Base-by-base conservation (phyloP, 768 basidiomycete species). In the Gymnopilus junonius region DNA sequence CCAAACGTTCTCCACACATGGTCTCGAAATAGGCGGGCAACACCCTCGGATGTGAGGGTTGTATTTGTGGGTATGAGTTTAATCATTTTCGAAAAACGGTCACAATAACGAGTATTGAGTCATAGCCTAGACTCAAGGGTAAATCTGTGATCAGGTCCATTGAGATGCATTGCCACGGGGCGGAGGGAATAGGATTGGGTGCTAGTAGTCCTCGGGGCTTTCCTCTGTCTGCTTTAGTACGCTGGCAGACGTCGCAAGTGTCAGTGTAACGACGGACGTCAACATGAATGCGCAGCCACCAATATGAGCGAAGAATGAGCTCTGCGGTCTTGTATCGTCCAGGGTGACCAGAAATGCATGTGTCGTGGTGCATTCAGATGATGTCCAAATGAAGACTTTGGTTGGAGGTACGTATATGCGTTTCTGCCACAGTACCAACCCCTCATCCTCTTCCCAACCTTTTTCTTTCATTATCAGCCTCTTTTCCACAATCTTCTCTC, bases 301-400 rank as follows among this genome's bases (percentile, higher is more conserved):
- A 37, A 37, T 37, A 37, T 78, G 74, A 56, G 80, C 70, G 2
- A 74, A 72, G 58, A 70, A 61, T 34, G 80, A 37, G 37, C 17
- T 37, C 37, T 37, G 37, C 37, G 3, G 37, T 37, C 37, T 37
- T 69, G 29, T 50, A 50, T 29, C 46, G 46, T 31, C 46, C 46
- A 25, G 46, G 46, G 29, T 27, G 46, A 21, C 46, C 46, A 14
- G 46, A 25, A 27, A 31, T 21, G 14, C 12, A 50, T 25, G 46
- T 50, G 25, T 50, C 46, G 29, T 50, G 21, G 46, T 50, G 46
- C 29, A 50, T 15, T 7, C 23, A 20, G 11, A 57, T 39, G 34
- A 57, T 57, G 23, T 42, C 27, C 27, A 21, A 15, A 15, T 25
- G 34, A 35, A 57, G 34, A 4, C 10, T 27, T 42, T 37, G 55